Conservation (phyloP, 2,329 filamentous ascomycete genomes). For the Xylaria sp. region DNA sequence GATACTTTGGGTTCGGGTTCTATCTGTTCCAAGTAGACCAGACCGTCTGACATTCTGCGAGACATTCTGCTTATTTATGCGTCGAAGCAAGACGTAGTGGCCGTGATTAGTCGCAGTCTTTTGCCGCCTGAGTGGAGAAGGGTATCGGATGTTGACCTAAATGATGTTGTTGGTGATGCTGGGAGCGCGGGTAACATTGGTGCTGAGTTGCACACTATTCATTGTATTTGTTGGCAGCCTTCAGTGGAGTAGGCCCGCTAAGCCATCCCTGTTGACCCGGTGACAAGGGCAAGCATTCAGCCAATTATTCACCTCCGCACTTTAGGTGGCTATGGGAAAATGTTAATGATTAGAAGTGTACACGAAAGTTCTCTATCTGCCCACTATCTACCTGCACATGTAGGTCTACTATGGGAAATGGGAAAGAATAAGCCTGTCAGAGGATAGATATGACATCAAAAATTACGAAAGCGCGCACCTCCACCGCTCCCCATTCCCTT, state of each 20-base stretch:
- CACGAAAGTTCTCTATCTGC: neutral
- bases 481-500: neutral
- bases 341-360: neutral
- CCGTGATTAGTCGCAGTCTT: neutral
- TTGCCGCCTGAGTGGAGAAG: neutral
- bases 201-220: neutral
- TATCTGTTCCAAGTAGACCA: neutral
- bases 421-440: neutral
- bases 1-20: neutral
- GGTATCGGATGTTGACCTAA: neutral
- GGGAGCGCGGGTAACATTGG: neutral
- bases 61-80: slow-evolving; percentile 8
- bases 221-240: too few relatives aligned
- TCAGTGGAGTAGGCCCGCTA: too few relatives aligned
- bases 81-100: neutral
- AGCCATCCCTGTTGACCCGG: neutral
- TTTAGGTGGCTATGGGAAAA: neutral
- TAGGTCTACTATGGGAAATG: too few relatives aligned
- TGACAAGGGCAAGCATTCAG: neutral
- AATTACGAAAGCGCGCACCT: neutral
- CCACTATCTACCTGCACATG: neutral
- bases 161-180: slow-evolving; percentile 3
- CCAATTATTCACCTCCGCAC: neutral
- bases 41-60: neutral
- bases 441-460: neutral